Percentiles rank a stretch among this genome's conserved stretches.
Evolutionary conservation across 2,329 filamentous ascomycete genomes (phyloP).

Genomic region (Aspergillus fructus): DNA sequence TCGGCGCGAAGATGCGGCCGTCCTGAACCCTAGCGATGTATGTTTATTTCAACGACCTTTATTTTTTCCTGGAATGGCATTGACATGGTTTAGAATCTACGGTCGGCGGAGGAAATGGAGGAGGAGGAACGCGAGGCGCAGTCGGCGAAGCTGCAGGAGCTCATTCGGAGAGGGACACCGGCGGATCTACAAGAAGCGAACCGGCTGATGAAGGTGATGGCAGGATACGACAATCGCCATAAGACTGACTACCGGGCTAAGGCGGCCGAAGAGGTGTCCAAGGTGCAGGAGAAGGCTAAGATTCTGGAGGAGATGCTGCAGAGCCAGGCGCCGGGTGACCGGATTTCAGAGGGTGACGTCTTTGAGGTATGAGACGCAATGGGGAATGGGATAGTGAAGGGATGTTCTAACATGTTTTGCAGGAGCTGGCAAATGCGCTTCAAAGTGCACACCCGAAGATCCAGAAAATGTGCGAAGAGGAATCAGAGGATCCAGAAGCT

Average conservation of each 20-base stretch:
- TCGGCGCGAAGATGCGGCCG: slow-evolving; percentile 88
- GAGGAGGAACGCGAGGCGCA: slow-evolving; percentile 93
- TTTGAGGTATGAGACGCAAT: slow-evolving; percentile 54
- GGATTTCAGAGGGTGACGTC: slow-evolving; percentile 68
- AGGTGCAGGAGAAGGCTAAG: slow-evolving; percentile 92
- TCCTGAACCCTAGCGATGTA: slow-evolving; percentile 95
- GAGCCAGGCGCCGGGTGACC: slow-evolving; percentile 76
- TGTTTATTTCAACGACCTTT: slow-evolving; percentile 36
- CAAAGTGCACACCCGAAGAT: slow-evolving; percentile 97
- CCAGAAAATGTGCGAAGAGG: slow-evolving; percentile 98
- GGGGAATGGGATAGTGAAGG: background rate
- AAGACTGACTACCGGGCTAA: slow-evolving; percentile 98
- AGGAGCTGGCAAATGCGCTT: slow-evolving; percentile 84
- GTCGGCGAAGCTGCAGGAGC: slow-evolving; percentile 95
- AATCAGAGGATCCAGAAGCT: slow-evolving; percentile 93
- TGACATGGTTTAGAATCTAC: slow-evolving; percentile 67
- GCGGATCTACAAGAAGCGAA: slow-evolving; percentile 97
- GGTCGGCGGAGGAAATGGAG: slow-evolving; percentile 98
- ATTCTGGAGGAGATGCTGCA: slow-evolving; percentile 91
- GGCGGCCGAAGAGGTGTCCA: slow-evolving; percentile 89
- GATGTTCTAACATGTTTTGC: background rate
- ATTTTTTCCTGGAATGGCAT: background rate
- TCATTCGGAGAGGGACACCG: slow-evolving; percentile 87
- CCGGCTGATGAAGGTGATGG: slow-evolving; percentile 98
- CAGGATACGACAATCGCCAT: slow-evolving; percentile 88